Conservation (phyloP, 352 stramenopile species). For the Phytophthora hibernalis region DNA sequence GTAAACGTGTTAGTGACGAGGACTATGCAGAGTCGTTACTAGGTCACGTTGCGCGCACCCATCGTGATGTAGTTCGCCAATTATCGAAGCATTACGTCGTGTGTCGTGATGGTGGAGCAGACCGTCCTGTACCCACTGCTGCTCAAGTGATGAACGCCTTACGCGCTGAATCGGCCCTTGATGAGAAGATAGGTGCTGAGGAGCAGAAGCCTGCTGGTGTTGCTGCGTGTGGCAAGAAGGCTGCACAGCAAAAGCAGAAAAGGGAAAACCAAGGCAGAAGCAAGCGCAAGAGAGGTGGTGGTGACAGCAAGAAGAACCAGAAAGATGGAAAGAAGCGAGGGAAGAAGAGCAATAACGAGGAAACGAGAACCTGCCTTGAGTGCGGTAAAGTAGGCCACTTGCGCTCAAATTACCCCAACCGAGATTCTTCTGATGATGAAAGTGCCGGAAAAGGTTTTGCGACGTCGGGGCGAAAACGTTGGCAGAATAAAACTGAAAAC, state of each 20-base stretch:
- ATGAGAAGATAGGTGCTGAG: no score
- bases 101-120: not conserved
- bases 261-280: not conserved
- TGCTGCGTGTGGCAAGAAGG: no score
- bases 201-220: no score
- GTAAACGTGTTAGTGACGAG: conserved; percentile 7
- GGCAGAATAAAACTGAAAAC: no score
- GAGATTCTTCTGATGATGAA: no score
- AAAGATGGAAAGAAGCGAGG: not conserved
- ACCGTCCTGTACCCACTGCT: no score
- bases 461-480: no score
- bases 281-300: no score
- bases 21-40: conserved; percentile 12
- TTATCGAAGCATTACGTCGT: conserved; percentile 21
- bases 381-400: conserved; percentile 8
- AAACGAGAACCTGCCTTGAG: not conserved
- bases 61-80: conserved; percentile 16
- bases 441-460: no score
- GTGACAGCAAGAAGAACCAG: not conserved
- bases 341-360: not conserved
- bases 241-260: not conserved
- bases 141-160: no score
- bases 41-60: not conserved
- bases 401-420: no score
- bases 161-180: no score